Percentiles rank a stretch among this genome's conserved stretches.
phyloP scores from a whole-genome alignment of 2,329 filamentous ascomycete genomes.

The Fusarium lyarnte region DNA sequence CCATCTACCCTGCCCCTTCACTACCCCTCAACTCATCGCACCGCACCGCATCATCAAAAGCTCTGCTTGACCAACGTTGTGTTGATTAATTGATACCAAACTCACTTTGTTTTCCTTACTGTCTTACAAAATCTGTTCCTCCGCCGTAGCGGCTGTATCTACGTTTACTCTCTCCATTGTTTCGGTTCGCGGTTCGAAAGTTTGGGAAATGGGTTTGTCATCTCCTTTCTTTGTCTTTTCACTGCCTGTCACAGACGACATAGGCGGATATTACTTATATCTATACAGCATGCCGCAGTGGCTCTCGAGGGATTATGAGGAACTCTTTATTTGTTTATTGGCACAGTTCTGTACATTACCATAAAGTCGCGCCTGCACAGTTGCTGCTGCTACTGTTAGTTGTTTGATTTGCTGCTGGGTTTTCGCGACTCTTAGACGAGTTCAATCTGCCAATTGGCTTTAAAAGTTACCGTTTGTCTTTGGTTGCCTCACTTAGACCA shows the following conservation, averaged over 20 bases:
- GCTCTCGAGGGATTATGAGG: constrained; percentile 52
- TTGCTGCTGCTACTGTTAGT: constrained; percentile 53
- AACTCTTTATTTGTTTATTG: constrained; percentile 47
- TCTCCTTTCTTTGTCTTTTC: constrained; percentile 35
- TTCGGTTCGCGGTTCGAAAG: constrained; percentile 24
- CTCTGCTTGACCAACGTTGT: constrained; percentile 43
- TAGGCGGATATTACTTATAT: constrained; percentile 40
- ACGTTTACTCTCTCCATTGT: constrained; percentile 26
- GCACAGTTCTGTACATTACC: constrained; percentile 66
- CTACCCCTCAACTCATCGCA: constrained; percentile 8
- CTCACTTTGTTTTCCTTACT: constrained; percentile 33
- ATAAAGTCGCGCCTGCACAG: constrained; percentile 55
- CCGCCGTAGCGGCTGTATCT: constrained; percentile 40
- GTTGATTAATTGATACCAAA: constrained; percentile 54
- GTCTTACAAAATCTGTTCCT: constrained; percentile 35
- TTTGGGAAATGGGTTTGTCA: constrained; percentile 45
- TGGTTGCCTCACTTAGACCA: constrained; percentile 31
- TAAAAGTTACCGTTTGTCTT: constrained; percentile 45
- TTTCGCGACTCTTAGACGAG: constrained; percentile 50
- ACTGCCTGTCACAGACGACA: constrained; percentile 39
- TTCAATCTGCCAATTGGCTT: constrained; percentile 49
- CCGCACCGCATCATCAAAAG: constrained; percentile 31
- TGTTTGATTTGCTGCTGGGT: constrained; percentile 47
- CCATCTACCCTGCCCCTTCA: constrained; percentile 28
- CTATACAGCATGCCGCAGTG: constrained; percentile 46